Evolutionary conservation across 441 rosid genomes (phyloP).

Genomic region (Jatropha podagrica): DNA sequence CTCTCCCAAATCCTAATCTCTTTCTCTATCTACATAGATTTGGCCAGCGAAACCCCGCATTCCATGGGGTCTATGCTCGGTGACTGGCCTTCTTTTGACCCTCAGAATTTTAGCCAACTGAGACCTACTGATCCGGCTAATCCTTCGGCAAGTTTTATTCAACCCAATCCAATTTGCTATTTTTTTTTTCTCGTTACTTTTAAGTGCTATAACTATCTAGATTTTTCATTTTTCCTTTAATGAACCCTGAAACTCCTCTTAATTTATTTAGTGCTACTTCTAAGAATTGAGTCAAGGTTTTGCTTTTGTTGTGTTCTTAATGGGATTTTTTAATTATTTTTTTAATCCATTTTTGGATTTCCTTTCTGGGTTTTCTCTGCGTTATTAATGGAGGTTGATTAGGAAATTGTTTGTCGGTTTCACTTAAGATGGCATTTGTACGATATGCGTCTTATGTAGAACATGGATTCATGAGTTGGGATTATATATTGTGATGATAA

Average conservation of each 20-base stretch:
- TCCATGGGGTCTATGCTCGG: conserved; percentile 72
- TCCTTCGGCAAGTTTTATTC: conserved; percentile 59
- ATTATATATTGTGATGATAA: neutral
- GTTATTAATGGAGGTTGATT: neutral
- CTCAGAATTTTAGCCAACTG: conserved; percentile 85
- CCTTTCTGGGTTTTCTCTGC: conserved; percentile 24
- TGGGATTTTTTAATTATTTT: conserved; percentile 6
- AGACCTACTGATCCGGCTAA: conserved; percentile 83
- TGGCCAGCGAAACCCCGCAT: conserved; percentile 34
- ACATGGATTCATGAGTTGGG: neutral
- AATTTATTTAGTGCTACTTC: neutral
- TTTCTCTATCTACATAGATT: conserved; percentile 22
- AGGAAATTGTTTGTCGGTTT: neutral
- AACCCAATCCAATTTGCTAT: conserved; percentile 9
- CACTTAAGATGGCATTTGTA: neutral
- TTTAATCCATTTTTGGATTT: conserved; percentile 1
- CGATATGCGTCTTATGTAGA: neutral
- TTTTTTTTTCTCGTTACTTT: neutral
- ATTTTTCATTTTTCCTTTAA: conserved; percentile 3
- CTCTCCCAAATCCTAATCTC: conserved; percentile 6
- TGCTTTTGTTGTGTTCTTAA: neutral
- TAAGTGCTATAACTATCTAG: neutral
- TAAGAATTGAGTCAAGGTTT: conserved; percentile 3
- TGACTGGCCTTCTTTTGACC: conserved; percentile 77
- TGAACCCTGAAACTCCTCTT: conserved; percentile 10